These are phyloP conservation scores for Oxytropis ochrocephala DNA, from an alignment of 306 rosid species.

Conservation along the genomic window DNA sequence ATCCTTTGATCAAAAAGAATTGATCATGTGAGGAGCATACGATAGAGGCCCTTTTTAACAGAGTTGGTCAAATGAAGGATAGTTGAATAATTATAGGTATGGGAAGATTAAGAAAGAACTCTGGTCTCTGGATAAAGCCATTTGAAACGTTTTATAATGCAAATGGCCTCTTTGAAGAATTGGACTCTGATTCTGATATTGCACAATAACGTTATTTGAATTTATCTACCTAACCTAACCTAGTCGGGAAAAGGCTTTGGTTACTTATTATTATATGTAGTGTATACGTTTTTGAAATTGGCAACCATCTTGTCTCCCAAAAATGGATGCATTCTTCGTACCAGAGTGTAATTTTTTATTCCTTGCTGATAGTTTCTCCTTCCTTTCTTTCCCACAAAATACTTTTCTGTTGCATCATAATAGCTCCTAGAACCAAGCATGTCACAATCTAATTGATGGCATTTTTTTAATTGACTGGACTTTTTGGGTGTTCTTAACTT, in stretches of 20 bases:
- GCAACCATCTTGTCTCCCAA: background rate
- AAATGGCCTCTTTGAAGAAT: background rate
- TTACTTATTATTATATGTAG: background rate
- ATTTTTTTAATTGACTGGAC: background rate
- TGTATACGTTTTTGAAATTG: background rate
- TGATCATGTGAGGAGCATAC: background rate
- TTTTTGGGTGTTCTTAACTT: background rate
- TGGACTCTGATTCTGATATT: background rate
- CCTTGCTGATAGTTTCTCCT: background rate
- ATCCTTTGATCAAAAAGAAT: background rate
- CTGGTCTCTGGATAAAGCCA: background rate
- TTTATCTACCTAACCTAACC: background rate
- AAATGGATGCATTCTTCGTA: conserved; percentile 8
- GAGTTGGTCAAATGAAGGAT: background rate
- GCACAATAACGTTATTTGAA: background rate
- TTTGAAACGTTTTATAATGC: background rate
- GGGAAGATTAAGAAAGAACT: background rate
- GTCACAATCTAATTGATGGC: background rate
- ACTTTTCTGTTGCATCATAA: background rate
- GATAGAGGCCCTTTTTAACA: background rate
- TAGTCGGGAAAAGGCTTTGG: background rate
- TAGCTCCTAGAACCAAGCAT: background rate
- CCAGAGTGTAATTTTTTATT: background rate
- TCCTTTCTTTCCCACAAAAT: background rate
- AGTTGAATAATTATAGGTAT: background rate